Base-by-base conservation (phyloP, 495 filamentous ascomycete genomes). In the Hypomontagnella submonticulosa region DNA sequence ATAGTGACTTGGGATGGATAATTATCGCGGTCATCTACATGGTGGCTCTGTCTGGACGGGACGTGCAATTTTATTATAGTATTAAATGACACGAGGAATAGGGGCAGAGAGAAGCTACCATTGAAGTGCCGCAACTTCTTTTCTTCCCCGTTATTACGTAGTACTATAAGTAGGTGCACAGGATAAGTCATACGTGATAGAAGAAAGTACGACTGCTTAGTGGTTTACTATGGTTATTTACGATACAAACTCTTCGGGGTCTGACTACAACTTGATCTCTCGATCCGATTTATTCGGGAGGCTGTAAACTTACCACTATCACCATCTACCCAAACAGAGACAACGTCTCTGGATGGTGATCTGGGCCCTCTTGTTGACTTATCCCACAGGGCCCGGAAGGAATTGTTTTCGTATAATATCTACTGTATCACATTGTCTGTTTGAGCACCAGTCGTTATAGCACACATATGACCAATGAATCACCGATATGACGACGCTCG, bases 381-480 rank as follows among this genome's bases (percentile, higher is more conserved):
- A 44, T 52, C n/a, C 19, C 36, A 40, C 42, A 42, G 60, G 60
- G 49, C 60, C 59, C 53, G 43, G 64, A 37, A 12, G n/a, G 44
- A 18, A 15, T 60, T 56, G 16, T 37, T 56, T 37, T 19, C 16
- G 50, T 43, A 57, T 49, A 18, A 46, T 58, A 34, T 63, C 44
- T 57, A 43, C 56, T 63, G 6, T 5, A 56, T 16, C 16, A 66
- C 23, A 37, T 43, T 32, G 37, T 53, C 51, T 60, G 3, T 62
- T 57, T 57, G 12, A 36, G 11, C 12, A 3, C 44, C 33, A 55
- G 6, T 20, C 38, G 2, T 62, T 62, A 49, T 42, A 34, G n/a
- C n/a, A 4, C 56, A 63, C 43, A 30, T n/a, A n/a, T 59, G 55
- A 63, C 50, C 55, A 47, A 69, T 69, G 66, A 63, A 36, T 11